Percentiles rank a stretch among this genome's conserved stretches.
Evolutionary conservation across 495 filamentous ascomycete species (phyloP).

Genomic region (Oleoguttula mirabilis): DNA sequence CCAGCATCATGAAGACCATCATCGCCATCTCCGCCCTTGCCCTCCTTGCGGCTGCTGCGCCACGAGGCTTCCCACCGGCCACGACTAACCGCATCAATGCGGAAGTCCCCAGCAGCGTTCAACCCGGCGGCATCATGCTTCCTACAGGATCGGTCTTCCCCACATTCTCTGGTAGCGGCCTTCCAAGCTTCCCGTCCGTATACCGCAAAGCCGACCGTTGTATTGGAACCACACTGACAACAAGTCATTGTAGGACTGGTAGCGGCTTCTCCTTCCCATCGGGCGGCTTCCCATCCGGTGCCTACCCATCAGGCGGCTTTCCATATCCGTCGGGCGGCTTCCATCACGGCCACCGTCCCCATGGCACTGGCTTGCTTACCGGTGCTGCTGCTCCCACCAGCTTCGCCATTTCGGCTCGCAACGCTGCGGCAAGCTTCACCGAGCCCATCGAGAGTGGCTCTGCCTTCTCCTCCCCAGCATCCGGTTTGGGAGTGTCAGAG

Average conservation of each 20-base stretch:
- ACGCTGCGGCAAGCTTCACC: background rate
- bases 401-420: too few relatives aligned
- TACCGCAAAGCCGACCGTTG: too few relatives aligned
- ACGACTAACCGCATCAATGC: background rate
- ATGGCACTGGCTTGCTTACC: background rate
- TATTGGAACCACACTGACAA: too few relatives aligned
- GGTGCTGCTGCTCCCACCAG: background rate
- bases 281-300: too few relatives aligned
- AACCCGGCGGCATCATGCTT: background rate
- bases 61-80: background rate
- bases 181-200: too few relatives aligned
- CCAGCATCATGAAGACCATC: background rate
- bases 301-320: background rate
- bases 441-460: background rate
- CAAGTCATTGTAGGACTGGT: too few relatives aligned
- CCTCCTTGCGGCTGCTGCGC: background rate
- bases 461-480: too few relatives aligned
- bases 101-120: background rate
- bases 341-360: background rate
- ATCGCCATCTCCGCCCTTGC: background rate
- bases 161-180: background rate
- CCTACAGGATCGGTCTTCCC: background rate
- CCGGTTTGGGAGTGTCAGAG: too few relatives aligned
- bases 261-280: too few relatives aligned
- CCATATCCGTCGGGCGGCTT: background rate